Evolutionary conservation across 1,284 basidiomycete species (phyloP).

Genomic region (Tremellales sp.): DNA sequence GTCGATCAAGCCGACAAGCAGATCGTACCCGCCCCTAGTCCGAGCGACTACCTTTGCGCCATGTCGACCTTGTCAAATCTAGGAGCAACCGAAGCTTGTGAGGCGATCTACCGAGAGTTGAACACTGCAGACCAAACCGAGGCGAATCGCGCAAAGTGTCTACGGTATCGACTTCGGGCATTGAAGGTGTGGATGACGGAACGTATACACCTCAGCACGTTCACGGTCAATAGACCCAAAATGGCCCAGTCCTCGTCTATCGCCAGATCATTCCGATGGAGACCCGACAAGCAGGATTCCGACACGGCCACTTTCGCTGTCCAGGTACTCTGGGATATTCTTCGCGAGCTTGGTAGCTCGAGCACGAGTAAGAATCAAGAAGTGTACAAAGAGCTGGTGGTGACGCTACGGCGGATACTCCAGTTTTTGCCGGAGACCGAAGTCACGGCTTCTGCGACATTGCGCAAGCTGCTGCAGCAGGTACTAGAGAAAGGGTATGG

Average conservation of each 20-base stretch:
- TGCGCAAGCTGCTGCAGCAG: background rate
- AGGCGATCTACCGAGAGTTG: background rate
- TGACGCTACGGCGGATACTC: background rate
- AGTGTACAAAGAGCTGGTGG: background rate
- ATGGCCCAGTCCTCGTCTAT: background rate
- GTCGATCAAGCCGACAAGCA: background rate
- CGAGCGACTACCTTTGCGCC: background rate
- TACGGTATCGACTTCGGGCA: background rate
- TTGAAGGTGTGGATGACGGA: background rate
- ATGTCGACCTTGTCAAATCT: background rate
- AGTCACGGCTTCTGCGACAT: background rate
- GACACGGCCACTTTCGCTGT: background rate
- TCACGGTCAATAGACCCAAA: background rate
- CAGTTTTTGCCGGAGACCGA: background rate
- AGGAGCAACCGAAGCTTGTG: background rate
- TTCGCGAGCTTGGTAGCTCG: background rate
- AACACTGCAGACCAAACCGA: background rate
- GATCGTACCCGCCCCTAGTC: background rate
- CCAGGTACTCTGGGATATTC: background rate
- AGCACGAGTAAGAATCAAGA: background rate
- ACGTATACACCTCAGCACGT: background rate
- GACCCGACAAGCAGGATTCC: background rate
- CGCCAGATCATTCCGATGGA: background rate
- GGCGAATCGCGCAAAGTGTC: background rate
- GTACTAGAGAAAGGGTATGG: background rate